Evolutionary conservation across 2,329 filamentous ascomycete genomes (phyloP), one percentile per base, ranked within the genome.

Genomic region (Sporothrix dimorphospora): DNA sequence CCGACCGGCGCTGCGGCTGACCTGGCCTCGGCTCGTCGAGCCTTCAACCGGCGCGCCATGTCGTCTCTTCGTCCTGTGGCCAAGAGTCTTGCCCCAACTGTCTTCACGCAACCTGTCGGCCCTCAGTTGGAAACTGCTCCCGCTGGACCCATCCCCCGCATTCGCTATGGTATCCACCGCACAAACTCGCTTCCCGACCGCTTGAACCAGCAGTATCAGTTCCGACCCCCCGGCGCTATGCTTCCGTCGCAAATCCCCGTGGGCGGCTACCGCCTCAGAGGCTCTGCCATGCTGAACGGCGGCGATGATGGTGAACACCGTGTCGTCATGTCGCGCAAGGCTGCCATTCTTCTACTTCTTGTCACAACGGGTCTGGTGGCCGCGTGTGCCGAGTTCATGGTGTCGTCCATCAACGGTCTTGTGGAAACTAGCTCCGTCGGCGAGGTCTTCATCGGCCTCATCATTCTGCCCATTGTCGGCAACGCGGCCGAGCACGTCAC

Each of bases 401-500:
- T 92, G 27, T 86, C 85, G 73, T 89, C 88, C 57, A 92, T 93
- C 78, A 84, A 90, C 75, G 88, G 86, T 16, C 87, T 92, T 0
- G 87, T 91, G 4, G 80, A 78, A 21, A 83, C 83, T 19, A 86
- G 85, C 63, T 83, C 84, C 0, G 80, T 93, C 7, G 86, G 87
- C 72, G 89, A 92, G 78, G 86, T 87, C 6, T 92, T 92, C 73
- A 90, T 93, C 70, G 91, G 91, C 74, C 84, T 93, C 16, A 92
- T 93, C 75, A 88, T 93, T 73, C 83, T 93, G 1, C 91, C 91
- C 9, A 91, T 93, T 72, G 90, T 92, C 16, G 91, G 91, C 70
- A 93, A 93, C 75, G 90, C 91, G 0, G 90, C 90, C 0, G 91
- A 93, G 80, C 90, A 92, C 79, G 89, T 92, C 14, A 92, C 91